Base-by-base conservation (phyloP, 1,139 yeast genomes). In the Hansenula sp. region DNA sequence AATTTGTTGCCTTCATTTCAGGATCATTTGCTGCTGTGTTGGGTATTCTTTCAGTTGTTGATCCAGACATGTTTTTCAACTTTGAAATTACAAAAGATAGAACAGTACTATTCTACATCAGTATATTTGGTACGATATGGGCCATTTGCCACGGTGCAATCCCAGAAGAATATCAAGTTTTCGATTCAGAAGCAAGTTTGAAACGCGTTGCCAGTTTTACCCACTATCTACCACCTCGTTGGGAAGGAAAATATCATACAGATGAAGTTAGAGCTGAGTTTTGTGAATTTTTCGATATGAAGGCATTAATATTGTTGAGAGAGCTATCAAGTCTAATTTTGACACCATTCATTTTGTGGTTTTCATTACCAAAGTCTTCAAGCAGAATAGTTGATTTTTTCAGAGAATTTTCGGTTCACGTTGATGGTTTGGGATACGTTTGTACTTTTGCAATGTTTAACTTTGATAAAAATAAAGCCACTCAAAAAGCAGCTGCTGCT, bases 391-490 rank as follows among this genome's bases (percentile, higher is more conserved):
- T 92, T 29, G 97, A 92, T 57, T 92, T 92, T 56, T 87, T 90
- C 61, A 65, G 97, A 43, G 97, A 92, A 46, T 83, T 78, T 51
- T 81, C 95, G 11, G 80, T 89, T 12, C 94, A 90, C 59, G 88
- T 90, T 36, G 97, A 90, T 64, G 97, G 97, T 0, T 67, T 92
- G 34, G 99, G 98, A 0, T 85, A 90, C 55, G 95, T 92, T 29
- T 92, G 98, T 58, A 82, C 87, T 33, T 88, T 82, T 69, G 97
- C 98, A 3, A 85, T 87, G 79, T 94, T 92, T 62, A 84, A 82
- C 50, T 76, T 78, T 44, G 73, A 73, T 47, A 77, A 73, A 49
- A 71, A 75, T 13, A 24, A 24, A 11, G 5, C 26, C 9, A 24
- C 26, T 24, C 13, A 6, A 24, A 24, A 24, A 24, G 9, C 26